These are phyloP conservation scores for Papiliotrema fonsecae DNA, from an alignment of 1,284 basidiomycete species.

Conservation along the genomic window DNA sequence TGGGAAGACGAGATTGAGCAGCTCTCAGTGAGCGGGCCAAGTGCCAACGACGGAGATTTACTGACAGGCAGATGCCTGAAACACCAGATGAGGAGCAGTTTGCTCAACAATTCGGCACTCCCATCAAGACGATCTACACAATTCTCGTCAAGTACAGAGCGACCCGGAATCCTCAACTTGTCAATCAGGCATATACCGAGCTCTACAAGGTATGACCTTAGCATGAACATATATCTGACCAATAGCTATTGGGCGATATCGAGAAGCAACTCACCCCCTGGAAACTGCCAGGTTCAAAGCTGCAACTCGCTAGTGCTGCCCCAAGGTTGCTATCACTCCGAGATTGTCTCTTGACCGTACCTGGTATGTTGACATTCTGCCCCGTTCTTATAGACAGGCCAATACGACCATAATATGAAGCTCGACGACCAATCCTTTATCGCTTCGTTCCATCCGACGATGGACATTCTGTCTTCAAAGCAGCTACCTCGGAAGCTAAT, in stretches of 20 bases:
- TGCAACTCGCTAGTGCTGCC: constrained; percentile 30
- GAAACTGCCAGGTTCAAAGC: constrained; percentile 29
- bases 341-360: constrained; percentile 40
- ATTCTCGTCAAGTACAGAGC: constrained; percentile 19
- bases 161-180: constrained; percentile 18
- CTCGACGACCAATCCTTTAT: constrained; percentile 42
- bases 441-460: constrained; percentile 26
- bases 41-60: not conserved
- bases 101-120: constrained; percentile 22
- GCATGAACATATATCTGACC: not conserved
- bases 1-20: constrained; percentile 31
- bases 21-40: constrained; percentile 12
- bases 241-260: constrained; percentile 35
- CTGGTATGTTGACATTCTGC: constrained; percentile 18
- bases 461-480: constrained; percentile 38
- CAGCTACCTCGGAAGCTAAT: constrained; percentile 37
- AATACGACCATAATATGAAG: constrained; percentile 36
- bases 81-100: constrained; percentile 39
- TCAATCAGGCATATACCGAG: constrained; percentile 27
- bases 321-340: constrained; percentile 30
- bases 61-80: constrained; percentile 19
- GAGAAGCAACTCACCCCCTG: constrained; percentile 31
- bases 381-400: constrained; percentile 14
- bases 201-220: constrained; percentile 19
- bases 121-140: constrained; percentile 18